Conservation (phyloP, 106 monocot species). For the Dendrobium chrysotoxum region DNA sequence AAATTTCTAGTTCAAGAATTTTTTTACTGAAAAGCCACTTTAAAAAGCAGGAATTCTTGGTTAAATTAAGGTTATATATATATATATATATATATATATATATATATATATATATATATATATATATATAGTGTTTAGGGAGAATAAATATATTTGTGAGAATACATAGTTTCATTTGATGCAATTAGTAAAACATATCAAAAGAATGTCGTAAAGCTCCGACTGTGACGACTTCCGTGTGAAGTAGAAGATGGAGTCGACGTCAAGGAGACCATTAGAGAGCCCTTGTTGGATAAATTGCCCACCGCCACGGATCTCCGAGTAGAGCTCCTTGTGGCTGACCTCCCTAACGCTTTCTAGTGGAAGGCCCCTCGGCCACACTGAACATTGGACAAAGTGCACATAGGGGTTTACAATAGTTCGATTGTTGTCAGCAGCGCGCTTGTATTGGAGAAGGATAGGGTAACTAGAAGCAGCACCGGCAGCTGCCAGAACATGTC, state of each 20-base stretch:
- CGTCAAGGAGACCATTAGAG: slow-evolving; percentile 53
- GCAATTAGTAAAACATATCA: too few species aligned
- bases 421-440: slow-evolving; percentile 26
- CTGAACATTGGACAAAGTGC: slow-evolving; percentile 56
- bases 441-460: slow-evolving; percentile 39
- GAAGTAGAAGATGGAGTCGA: slow-evolving; percentile 56
- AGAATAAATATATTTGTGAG: too few species aligned
- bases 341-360: slow-evolving; percentile 40
- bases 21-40: too few species aligned
- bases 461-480: slow-evolving; percentile 6
- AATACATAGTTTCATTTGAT: too few species aligned
- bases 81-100: too few species aligned
- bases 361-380: slow-evolving; percentile 52
- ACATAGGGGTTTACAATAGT: slow-evolving; percentile 51
- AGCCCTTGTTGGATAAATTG: slow-evolving; percentile 61
- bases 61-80: too few species aligned
- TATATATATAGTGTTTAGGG: too few species aligned
- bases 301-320: slow-evolving; percentile 37
- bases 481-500: too few species aligned
- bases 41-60: too few species aligned
- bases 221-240: slow-evolving; percentile 30
- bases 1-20: too few species aligned
- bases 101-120: too few species aligned
- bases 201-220: slow-evolving; percentile 34
- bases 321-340: slow-evolving; percentile 38